A percentile compares a stretch with the other conserved stretches of the same genome.
These are phyloP conservation scores for Spinacia oleracea DNA, from an alignment of 179 eudicot genomes.

Conservation along the genomic window DNA sequence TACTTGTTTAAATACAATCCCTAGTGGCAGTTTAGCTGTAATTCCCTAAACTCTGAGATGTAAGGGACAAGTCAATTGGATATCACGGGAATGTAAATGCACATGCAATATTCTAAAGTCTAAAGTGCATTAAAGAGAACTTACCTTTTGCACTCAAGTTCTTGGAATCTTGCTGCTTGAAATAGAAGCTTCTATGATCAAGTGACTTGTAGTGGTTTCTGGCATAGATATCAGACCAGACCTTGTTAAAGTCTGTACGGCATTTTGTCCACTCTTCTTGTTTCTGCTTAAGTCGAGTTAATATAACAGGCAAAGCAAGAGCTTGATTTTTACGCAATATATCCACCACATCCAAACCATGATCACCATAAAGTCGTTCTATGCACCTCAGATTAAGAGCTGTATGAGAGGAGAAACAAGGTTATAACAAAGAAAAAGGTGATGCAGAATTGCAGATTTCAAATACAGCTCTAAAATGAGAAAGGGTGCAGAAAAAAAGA, in stretches of 20 bases:
- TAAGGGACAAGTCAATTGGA: background rate
- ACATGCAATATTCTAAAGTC: background rate
- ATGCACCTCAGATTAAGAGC: constrained; percentile 82
- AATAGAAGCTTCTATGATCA: constrained; percentile 94
- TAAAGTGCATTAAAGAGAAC: constrained; percentile 26
- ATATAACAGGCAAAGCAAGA: constrained; percentile 66
- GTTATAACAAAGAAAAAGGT: background rate
- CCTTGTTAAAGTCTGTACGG: constrained; percentile 82
- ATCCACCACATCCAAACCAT: constrained; percentile 83
- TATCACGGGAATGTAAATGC: background rate
- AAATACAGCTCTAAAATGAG: background rate
- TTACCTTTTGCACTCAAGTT: constrained; percentile 86
- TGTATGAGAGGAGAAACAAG: constrained; percentile 26
- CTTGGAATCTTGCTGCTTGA: constrained; percentile 98
- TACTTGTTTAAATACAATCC: background rate
- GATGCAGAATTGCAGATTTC: background rate
- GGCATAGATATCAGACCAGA: constrained; percentile 89
- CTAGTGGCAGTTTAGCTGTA: background rate
- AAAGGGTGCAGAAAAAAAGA: constrained; percentile 14
- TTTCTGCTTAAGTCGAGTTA: constrained; percentile 90
- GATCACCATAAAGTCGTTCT: constrained; percentile 86
- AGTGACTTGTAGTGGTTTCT: constrained; percentile 93
- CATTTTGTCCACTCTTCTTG: constrained; percentile 93
- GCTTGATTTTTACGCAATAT: constrained; percentile 76
- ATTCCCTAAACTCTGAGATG: background rate